Percentiles rank a stretch among this genome's conserved stretches.
Evolutionary conservation across 192 early-diverging fungal species (phyloP).

Genomic region (Backusella tarrabulga): DNA sequence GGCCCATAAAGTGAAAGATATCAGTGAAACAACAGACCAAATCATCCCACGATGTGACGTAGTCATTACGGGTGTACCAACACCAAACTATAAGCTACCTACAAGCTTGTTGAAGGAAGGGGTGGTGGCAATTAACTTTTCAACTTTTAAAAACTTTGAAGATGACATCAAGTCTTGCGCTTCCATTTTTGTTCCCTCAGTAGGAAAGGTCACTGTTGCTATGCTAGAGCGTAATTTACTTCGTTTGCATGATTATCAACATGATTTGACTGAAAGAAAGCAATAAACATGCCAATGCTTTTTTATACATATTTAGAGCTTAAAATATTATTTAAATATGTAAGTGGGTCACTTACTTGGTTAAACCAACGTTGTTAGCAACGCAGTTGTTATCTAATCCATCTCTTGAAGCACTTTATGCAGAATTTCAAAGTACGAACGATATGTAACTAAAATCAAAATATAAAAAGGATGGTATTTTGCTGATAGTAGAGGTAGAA

Average conservation of each 20-base stretch:
- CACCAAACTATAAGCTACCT: constrained; percentile 83
- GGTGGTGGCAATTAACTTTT: constrained; percentile 97
- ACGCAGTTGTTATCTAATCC: too few species aligned
- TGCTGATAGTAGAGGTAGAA: too few species aligned
- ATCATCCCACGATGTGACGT: constrained; percentile 88
- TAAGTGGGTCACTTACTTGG: too few species aligned
- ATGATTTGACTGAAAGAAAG: constrained; percentile 25
- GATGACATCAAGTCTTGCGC: constrained; percentile 90
- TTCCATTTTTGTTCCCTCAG: constrained; percentile 92
- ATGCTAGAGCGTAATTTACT: constrained; percentile 98
- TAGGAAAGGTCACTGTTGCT: constrained; percentile 98
- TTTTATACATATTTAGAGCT: neutral
- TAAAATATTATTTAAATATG: neutral
- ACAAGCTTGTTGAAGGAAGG: constrained; percentile 87
- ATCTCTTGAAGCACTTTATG: too few species aligned
- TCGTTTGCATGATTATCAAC: constrained; percentile 78
- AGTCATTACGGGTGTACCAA: constrained; percentile 97
- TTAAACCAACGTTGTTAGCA: too few species aligned
- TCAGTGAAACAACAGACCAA: constrained; percentile 70
- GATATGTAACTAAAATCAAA: too few species aligned
- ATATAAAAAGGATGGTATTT: too few species aligned
- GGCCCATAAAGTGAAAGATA: constrained; percentile 74
- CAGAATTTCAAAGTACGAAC: too few species aligned
- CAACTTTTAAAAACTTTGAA: constrained; percentile 91
- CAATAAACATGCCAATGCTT: neutral